Evolutionary conservation across 192 early-diverging fungal species (phyloP).

Genomic region (Paraglomus occultum): DNA sequence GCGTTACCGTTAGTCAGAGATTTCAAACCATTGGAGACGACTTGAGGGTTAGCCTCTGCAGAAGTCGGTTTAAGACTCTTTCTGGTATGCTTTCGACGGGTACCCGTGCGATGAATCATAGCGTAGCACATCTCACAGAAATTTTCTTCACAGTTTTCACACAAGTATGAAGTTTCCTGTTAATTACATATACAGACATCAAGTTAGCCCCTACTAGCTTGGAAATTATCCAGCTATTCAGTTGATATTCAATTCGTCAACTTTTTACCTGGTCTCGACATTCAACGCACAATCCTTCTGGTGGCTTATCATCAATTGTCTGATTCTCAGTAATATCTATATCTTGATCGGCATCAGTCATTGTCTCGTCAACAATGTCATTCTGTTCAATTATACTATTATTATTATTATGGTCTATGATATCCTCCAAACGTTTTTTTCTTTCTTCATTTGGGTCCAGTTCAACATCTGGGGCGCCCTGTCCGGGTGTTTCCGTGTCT

Average conservation of each 20-base stretch:
- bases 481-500: no score
- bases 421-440: slow-evolving; percentile 26
- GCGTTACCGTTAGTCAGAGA: no score
- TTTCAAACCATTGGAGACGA: no score
- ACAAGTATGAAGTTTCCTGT: slow-evolving; percentile 59
- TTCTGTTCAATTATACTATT: neutral
- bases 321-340: slow-evolving; percentile 25
- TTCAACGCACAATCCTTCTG: slow-evolving; percentile 84
- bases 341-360: slow-evolving; percentile 16
- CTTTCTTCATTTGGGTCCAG: slow-evolving; percentile 13
- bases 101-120: slow-evolving; percentile 83
- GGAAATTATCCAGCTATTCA: neutral
- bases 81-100: slow-evolving; percentile 57
- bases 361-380: slow-evolving; percentile 9
- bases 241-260: neutral
- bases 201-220: neutral
- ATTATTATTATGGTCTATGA: neutral
- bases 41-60: slow-evolving; percentile 15
- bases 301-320: slow-evolving; percentile 41
- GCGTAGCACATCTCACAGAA: slow-evolving; percentile 92
- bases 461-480: no score
- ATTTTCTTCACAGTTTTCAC: slow-evolving; percentile 80
- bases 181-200: neutral
- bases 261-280: slow-evolving; percentile 74
- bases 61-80: slow-evolving; percentile 34